Evolutionary conservation across 2,329 filamentous ascomycete genomes (phyloP).

Genomic region (Chaetomium globosum): DNA sequence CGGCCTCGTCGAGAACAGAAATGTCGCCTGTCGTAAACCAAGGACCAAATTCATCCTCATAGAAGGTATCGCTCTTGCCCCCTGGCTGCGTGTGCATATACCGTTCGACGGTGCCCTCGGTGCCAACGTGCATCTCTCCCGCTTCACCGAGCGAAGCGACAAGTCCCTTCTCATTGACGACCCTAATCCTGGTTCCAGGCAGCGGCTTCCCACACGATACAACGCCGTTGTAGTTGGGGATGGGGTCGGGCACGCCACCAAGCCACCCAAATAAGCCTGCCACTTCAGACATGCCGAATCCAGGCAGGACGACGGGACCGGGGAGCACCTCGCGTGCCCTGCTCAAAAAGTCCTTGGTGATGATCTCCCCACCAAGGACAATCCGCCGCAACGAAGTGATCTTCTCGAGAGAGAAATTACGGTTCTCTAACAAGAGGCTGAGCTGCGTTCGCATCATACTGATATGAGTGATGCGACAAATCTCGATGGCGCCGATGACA

Average conservation of each 20-base stretch:
- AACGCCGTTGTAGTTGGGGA: not conserved
- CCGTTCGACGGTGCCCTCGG: not conserved
- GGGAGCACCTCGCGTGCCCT: not conserved
- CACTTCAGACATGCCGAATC: slow-evolving; percentile 1
- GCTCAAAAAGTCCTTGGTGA: not conserved
- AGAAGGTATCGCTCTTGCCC: not conserved
- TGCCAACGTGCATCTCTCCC: not conserved
- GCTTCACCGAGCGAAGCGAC: not conserved
- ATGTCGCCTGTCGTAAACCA: slow-evolving; percentile 3
- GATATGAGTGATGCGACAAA: not conserved
- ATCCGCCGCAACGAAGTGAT: not conserved
- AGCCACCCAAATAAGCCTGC: not conserved
- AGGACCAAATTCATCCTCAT: not conserved
- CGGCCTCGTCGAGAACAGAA: not conserved
- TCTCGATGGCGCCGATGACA: not conserved
- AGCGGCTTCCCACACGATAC: not conserved
- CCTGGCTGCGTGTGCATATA: not conserved
- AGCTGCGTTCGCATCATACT: not conserved
- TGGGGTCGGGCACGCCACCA: not conserved
- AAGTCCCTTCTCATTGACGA: not conserved
- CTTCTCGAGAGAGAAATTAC: not conserved
- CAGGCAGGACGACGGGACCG: not conserved
- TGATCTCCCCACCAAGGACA: not conserved
- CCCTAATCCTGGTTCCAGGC: not conserved
- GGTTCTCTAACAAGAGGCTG: not conserved